phyloP scores from a whole-genome alignment of 2,329 filamentous ascomycete species.

The Colletotrichum kahawae region DNA sequence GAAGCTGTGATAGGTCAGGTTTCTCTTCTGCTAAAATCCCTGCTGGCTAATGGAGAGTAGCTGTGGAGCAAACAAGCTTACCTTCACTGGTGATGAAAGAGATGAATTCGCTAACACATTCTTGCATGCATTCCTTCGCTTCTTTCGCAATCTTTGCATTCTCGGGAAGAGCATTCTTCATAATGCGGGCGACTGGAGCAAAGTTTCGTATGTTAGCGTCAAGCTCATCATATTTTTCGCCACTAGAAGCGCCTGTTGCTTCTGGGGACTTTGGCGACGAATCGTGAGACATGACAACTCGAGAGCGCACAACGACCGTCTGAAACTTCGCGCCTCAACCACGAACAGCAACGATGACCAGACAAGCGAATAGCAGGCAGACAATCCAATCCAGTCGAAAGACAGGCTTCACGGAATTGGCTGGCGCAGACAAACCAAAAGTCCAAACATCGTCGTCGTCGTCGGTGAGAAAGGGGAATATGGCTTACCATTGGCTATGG shows the following conservation, averaged over 20 bases:
- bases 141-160: slow-evolving; percentile 99
- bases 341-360: slow-evolving; percentile 7
- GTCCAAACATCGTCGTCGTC: slow-evolving; percentile 37
- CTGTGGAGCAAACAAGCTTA: slow-evolving; percentile 47
- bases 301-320: neutral
- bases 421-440: slow-evolving; percentile 45
- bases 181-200: slow-evolving; percentile 96
- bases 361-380: neutral
- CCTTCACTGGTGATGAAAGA: slow-evolving; percentile 99
- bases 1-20: slow-evolving; percentile 68
- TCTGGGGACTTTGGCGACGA: slow-evolving; percentile 57
- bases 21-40: slow-evolving; percentile 22
- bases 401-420: slow-evolving; percentile 1
- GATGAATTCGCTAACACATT: slow-evolving; percentile 98
- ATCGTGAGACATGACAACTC: slow-evolving; percentile 63
- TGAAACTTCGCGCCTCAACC: neutral
- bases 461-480: slow-evolving; percentile 27
- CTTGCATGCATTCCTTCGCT: slow-evolving; percentile 99
- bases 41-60: neutral
- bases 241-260: slow-evolving; percentile 51
- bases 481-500: slow-evolving; percentile 99
- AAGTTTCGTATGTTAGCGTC: slow-evolving; percentile 96
- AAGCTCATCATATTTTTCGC: slow-evolving; percentile 58
- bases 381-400: neutral
- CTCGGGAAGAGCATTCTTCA: slow-evolving; percentile 96